Conservation (phyloP, 2,329 filamentous ascomycete species). For the Paramyrothecium sp. region DNA sequence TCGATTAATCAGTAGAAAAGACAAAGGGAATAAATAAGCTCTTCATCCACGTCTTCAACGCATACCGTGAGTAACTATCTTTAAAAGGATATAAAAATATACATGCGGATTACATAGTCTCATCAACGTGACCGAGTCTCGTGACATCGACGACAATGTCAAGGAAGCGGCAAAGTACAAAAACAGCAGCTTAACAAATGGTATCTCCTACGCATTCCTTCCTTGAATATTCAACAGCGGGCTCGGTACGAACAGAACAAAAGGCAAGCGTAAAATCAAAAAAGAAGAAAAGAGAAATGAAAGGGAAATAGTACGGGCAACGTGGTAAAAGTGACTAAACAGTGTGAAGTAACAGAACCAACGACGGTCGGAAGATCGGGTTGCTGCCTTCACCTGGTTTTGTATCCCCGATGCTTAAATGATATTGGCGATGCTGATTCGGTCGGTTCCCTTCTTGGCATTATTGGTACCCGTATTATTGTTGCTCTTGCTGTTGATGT, state of each 20-base stretch:
- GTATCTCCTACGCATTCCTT: neutral
- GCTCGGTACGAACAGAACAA: constrained; percentile 3
- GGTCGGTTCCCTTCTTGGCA: constrained; percentile 22
- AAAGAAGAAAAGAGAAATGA: constrained; percentile 3
- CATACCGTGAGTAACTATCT: no score
- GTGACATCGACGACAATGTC: neutral
- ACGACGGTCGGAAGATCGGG: no score
- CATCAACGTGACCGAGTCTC: no score
- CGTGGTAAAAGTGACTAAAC: no score
- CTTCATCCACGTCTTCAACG: no score
- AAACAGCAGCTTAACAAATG: constrained; percentile 1
- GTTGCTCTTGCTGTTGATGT: neutral
- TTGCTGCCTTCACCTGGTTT: no score
- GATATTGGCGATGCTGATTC: constrained; percentile 44
- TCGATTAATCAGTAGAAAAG: no score
- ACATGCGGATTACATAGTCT: no score
- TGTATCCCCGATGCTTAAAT: constrained; percentile 24
- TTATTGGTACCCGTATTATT: no score
- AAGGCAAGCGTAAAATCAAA: neutral
- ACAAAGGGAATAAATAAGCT: no score
- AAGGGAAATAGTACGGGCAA: neutral
- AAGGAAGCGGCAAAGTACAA: constrained; percentile 3
- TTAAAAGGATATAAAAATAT: neutral
- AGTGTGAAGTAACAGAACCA: no score
- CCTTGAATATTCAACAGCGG: neutral